Percentiles rank a stretch among this genome's conserved stretches.
Conservation (phyloP, 177 flowering plant genomes). For the Vitis hybrid region DNA sequence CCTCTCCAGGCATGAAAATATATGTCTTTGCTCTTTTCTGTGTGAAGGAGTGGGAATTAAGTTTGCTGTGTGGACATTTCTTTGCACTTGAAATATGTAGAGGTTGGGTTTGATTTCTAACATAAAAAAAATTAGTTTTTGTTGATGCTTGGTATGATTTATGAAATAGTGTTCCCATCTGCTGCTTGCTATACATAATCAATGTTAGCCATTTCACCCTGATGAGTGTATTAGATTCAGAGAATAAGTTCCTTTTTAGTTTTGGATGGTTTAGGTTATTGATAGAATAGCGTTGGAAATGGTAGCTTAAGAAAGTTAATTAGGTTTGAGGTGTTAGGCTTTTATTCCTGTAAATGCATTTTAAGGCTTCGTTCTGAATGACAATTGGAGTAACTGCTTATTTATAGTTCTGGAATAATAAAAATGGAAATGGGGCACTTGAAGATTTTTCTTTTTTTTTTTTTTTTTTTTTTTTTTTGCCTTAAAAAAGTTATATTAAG, state of each 20-base stretch:
- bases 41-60: neutral
- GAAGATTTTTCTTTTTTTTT: no score
- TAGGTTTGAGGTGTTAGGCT: no score
- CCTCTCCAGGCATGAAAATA: neutral
- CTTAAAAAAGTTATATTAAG: no score
- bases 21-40: neutral
- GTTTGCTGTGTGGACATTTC: slow-evolving; percentile 9
- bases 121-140: neutral
- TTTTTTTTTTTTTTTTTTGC: no score
- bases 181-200: slow-evolving; percentile 5
- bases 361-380: no score
- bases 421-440: no score
- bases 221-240: neutral
- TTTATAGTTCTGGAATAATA: no score
- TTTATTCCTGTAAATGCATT: no score
- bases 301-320: no score
- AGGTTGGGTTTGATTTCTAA: neutral
- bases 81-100: neutral
- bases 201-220: neutral
- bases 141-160: slow-evolving; percentile 4
- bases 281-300: no score
- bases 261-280: no score
- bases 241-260: neutral
- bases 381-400: no score
- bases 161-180: neutral